phyloP scores from a whole-genome alignment of 306 rosid species.

The Quercus mongolica region DNA sequence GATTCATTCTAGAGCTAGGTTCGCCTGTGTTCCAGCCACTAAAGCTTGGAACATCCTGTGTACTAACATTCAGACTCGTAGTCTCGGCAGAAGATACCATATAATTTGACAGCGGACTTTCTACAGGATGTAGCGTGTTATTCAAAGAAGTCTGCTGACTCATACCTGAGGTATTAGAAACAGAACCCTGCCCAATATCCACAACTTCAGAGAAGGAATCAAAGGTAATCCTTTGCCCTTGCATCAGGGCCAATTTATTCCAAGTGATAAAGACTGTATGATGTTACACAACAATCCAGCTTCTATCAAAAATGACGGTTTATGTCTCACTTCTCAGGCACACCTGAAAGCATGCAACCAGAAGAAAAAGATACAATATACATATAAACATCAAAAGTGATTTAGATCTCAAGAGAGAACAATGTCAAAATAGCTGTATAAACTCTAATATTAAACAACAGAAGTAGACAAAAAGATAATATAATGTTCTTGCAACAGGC shows the following conservation, averaged over 20 bases:
- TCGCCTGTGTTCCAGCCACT: slow-evolving; percentile 59
- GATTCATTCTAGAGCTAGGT: slow-evolving; percentile 48
- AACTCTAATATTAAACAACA: neutral
- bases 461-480: neutral
- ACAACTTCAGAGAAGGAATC: slow-evolving; percentile 46
- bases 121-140: slow-evolving; percentile 48
- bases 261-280: slow-evolving; percentile 18
- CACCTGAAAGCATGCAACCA: slow-evolving; percentile 7
- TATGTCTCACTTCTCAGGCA: slow-evolving; percentile 19
- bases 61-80: slow-evolving; percentile 37
- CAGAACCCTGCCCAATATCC: slow-evolving; percentile 53
- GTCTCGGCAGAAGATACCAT: slow-evolving; percentile 54
- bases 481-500: neutral
- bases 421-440: slow-evolving; percentile 3
- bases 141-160: slow-evolving; percentile 51
- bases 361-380: neutral
- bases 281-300: slow-evolving; percentile 5
- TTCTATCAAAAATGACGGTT: slow-evolving; percentile 13
- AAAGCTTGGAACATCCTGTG: slow-evolving; percentile 42
- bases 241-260: slow-evolving; percentile 53
- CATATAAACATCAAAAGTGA: slow-evolving; percentile 9
- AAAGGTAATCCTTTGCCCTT: slow-evolving; percentile 62
- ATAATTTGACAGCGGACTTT: slow-evolving; percentile 50
- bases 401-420: slow-evolving; percentile 3
- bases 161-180: slow-evolving; percentile 52